Evolutionary conservation across 163 green algal species (phyloP).

Genomic region (Scenedesmus sp.): DNA sequence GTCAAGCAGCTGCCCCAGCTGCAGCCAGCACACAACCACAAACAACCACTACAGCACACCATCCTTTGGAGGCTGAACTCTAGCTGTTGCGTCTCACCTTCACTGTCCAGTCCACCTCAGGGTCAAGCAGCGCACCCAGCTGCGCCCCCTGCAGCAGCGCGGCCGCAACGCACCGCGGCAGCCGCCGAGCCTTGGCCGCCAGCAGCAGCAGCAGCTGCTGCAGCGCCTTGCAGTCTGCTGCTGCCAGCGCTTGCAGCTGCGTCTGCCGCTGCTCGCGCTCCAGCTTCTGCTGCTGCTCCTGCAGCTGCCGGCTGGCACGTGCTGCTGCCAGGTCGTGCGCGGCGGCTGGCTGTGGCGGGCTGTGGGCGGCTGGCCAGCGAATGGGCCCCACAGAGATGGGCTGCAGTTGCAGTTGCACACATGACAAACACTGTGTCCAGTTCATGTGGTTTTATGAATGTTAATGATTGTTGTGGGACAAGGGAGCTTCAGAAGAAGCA

Average conservation of each 20-base stretch:
- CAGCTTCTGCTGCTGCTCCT: constrained; percentile 31
- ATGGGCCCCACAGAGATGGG: constrained; percentile 22
- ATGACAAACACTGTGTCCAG: background rate
- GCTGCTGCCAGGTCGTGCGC: background rate
- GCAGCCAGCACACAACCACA: background rate
- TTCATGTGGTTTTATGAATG: background rate
- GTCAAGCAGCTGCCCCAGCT: background rate
- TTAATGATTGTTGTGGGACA: too few species aligned
- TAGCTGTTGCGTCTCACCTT: background rate
- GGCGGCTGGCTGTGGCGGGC: background rate
- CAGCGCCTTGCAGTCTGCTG: constrained; percentile 3
- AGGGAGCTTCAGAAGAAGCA: too few species aligned
- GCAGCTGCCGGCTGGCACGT: background rate
- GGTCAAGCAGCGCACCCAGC: constrained; percentile 9
- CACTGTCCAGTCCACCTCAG: background rate
- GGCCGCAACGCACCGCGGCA: constrained; percentile 17
- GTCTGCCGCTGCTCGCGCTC: background rate
- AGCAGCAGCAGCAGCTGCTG: constrained; percentile 31
- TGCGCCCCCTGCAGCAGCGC: constrained; percentile 6
- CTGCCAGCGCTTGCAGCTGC: background rate
- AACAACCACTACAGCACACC: background rate
- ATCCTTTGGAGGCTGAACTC: too few species aligned
- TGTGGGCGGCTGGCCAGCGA: background rate
- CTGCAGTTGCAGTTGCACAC: background rate
- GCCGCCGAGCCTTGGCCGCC: background rate